Percentiles rank a stretch among this genome's conserved stretches.
Conservation (phyloP, 257 asterid species). For the Solanum medicagineum region DNA sequence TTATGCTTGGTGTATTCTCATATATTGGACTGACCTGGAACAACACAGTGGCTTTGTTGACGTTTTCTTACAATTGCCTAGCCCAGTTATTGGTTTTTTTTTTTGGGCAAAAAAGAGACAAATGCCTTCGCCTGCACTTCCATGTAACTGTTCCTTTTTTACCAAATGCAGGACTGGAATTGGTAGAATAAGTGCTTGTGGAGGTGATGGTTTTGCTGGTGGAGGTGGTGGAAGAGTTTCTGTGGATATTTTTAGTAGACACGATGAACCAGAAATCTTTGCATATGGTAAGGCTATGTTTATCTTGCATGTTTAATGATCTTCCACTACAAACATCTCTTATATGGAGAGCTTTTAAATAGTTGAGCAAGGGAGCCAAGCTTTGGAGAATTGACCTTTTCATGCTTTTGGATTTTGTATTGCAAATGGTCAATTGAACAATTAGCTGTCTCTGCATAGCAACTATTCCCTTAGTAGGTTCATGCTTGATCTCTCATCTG, state of each 20-base stretch:
- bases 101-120: not conserved
- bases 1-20: not conserved
- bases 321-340: not conserved
- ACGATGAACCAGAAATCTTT: conserved; percentile 70
- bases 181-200: conserved; percentile 83
- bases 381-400: not conserved
- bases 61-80: not conserved
- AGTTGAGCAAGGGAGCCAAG: not conserved
- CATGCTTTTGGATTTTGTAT: not conserved
- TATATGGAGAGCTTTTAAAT: not conserved
- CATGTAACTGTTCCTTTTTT: conserved; percentile 3
- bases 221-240: conserved; percentile 99
- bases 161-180: conserved; percentile 76
- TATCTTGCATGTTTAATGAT: not conserved
- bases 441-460: not conserved
- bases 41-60: not conserved
- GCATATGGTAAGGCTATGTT: conserved; percentile 49
- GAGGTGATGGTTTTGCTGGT: conserved; percentile 93
- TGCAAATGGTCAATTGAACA: not conserved
- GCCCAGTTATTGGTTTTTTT: not conserved
- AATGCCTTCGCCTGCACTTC: not conserved
- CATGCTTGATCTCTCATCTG: not conserved
- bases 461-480: not conserved
- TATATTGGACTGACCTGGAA: not conserved
- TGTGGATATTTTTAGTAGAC: conserved; percentile 88